phyloP scores from a whole-genome alignment of 164 flowering plant species.

The Cinnamomum chago region DNA sequence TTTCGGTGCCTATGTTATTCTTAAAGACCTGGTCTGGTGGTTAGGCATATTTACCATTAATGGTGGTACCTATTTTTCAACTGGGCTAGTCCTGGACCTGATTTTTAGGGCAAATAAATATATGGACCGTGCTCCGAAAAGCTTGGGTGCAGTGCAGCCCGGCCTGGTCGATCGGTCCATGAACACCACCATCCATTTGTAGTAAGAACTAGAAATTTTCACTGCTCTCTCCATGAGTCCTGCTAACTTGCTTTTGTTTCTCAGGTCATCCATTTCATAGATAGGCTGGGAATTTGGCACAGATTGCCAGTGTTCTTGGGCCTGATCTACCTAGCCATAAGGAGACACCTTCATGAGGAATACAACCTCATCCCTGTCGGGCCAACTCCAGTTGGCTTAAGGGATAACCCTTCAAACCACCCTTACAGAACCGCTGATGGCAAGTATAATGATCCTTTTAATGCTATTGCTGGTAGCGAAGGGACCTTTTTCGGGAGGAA shows the following conservation, averaged over 20 bases:
- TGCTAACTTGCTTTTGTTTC: background rate
- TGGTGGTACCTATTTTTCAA: background rate
- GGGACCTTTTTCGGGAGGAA: constrained; percentile 44
- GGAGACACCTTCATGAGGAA: constrained; percentile 32
- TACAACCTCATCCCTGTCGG: constrained; percentile 45
- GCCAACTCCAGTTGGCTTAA: constrained; percentile 14
- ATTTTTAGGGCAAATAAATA: background rate
- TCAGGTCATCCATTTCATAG: constrained; percentile 32
- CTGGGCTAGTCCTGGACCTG: background rate
- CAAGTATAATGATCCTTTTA: constrained; percentile 30
- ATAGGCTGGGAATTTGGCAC: constrained; percentile 36
- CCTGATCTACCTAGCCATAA: constrained; percentile 25
- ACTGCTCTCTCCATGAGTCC: background rate
- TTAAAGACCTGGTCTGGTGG: background rate
- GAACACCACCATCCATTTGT: background rate
- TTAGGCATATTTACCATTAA: background rate
- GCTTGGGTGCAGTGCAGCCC: background rate
- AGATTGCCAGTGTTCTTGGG: constrained; percentile 41
- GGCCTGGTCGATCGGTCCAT: background rate
- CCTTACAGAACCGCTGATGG: constrained; percentile 36
- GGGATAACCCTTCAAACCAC: constrained; percentile 18
- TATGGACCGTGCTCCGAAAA: background rate
- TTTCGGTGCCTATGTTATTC: background rate
- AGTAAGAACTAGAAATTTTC: background rate
- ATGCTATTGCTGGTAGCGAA: constrained; percentile 26